phyloP scores from a whole-genome alignment of 2,329 filamentous ascomycete species.

The Paecilomyces sp. region DNA sequence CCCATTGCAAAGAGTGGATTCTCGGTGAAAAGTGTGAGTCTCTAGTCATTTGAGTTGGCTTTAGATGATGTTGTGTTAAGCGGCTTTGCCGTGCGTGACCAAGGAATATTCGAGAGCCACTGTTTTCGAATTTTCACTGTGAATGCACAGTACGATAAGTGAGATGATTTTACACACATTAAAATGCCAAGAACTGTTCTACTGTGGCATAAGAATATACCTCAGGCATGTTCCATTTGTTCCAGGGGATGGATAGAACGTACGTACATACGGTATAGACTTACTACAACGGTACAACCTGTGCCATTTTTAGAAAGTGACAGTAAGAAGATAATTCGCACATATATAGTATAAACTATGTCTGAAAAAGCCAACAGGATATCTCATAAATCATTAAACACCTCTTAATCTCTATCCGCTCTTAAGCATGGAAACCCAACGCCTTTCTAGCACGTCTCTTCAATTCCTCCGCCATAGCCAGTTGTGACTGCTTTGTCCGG shows the following conservation, averaged over 20 bases:
- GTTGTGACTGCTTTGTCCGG: constrained; percentile 41
- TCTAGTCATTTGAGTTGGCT: neutral
- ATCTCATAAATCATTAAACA: neutral
- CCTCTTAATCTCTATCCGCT: constrained; percentile 8
- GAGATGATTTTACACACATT: too few species aligned
- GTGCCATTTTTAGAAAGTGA: too few species aligned
- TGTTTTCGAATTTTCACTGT: too few species aligned
- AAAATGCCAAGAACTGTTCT: too few species aligned
- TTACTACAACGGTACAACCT: too few species aligned
- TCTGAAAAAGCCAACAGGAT: neutral
- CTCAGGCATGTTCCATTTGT: too few species aligned
- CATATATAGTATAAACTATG: neutral
- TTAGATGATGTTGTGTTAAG: neutral
- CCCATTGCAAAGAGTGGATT: constrained; percentile 5
- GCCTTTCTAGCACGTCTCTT: constrained; percentile 21
- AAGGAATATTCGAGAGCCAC: too few species aligned
- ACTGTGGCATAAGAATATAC: too few species aligned
- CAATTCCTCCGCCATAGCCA: constrained; percentile 29
- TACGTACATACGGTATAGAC: too few species aligned
- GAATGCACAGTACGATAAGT: too few species aligned
- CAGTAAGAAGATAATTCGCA: neutral
- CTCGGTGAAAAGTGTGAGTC: constrained; percentile 1
- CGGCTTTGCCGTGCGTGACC: too few species aligned
- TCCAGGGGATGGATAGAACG: too few species aligned
- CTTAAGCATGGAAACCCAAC: constrained; percentile 10